Base-by-base conservation (phyloP, 305 asterid species). In the Ilex paraguariensis region DNA sequence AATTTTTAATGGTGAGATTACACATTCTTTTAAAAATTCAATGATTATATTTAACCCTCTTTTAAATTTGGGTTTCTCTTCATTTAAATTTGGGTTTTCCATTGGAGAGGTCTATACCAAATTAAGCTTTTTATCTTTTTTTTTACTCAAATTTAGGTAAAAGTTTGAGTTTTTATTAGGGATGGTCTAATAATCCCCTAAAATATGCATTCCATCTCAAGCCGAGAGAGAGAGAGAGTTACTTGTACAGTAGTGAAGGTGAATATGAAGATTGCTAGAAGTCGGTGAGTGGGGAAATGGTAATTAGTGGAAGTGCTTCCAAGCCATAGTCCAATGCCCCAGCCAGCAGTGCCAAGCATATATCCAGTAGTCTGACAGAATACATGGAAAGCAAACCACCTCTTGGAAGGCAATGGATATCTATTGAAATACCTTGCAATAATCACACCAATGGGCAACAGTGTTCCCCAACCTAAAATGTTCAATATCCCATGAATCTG, bases 401-500 rank as follows among this genome's bases (percentile, higher is more conserved):
- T 1, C 1, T 0, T 0, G 59, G 72, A 73, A 0, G 1, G 7
- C 8, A 17, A 3, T 0, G 90, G 90, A 42, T 12, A 62, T 16
- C 5, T 59, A 39, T 45, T 66, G 56, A 63, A 79, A 72, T 83
- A 81, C 66, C 94, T 70, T 1, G 87, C 77, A 7, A 74, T 59
- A n/a, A 83, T 83, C 53, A 65, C 84, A 12, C 93, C 93, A 12
- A 66, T 7, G 2, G 94, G 94, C 12, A 86, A 42, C 7, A 83
- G 62, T 6, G 58, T 69, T 51, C 94, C 94, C 90, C 90, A 86
- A 0, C 94, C 94, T 58, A 74, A 64, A 13, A 81, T 68, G 72
- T 81, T 86, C 48, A 86, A 8, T 51, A 81, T 66, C 12, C 88
- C 90, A 69, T 86, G 94, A 51, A 59, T 75, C 94, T 86, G 65